Percentiles rank a stretch among this genome's conserved stretches.
phyloP scores from a whole-genome alignment of 2,329 filamentous ascomycete species.

The Didymella exigua region DNA sequence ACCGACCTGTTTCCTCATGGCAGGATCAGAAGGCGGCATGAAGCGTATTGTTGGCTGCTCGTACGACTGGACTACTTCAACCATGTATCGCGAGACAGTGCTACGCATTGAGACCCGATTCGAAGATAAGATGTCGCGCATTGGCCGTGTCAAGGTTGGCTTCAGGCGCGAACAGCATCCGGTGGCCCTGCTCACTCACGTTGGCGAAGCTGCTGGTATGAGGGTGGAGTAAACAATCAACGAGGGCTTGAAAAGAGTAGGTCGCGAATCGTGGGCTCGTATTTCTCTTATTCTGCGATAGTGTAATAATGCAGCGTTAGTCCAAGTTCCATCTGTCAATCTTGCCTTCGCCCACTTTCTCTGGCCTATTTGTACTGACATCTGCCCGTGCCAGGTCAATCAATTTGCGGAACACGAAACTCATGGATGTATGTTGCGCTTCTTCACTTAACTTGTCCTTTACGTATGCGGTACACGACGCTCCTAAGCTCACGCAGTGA shows the following conservation, averaged over 20 bases:
- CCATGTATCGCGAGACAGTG: conserved; percentile 53
- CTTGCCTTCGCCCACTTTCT: not conserved
- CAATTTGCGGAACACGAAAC: no score
- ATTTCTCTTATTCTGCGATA: not conserved
- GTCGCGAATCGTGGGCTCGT: not conserved
- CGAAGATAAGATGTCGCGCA: conserved; percentile 44
- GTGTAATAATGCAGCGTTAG: not conserved
- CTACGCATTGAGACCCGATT: conserved; percentile 50
- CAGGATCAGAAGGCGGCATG: conserved; percentile 54
- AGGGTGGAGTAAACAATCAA: conserved; percentile 5
- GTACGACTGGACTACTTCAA: conserved; percentile 52
- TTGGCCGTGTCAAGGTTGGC: conserved; percentile 41
- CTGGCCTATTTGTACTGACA: no score
- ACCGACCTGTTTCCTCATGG: conserved; percentile 52
- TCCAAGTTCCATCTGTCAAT: not conserved
- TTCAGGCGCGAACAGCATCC: conserved; percentile 40
- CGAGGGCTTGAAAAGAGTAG: not conserved
- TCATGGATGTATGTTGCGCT: no score
- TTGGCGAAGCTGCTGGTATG: conserved; percentile 30
- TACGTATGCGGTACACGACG: no score
- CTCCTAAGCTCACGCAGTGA: no score
- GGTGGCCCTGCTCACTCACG: conserved; percentile 35
- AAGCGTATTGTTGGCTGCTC: conserved; percentile 54
- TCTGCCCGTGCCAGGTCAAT: no score
- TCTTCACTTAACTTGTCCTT: no score